A percentile compares a stretch with the other conserved stretches of the same genome.
Evolutionary conservation across 31 red algal species (phyloP).

Genomic region (Bonnemaisonia californica): DNA sequence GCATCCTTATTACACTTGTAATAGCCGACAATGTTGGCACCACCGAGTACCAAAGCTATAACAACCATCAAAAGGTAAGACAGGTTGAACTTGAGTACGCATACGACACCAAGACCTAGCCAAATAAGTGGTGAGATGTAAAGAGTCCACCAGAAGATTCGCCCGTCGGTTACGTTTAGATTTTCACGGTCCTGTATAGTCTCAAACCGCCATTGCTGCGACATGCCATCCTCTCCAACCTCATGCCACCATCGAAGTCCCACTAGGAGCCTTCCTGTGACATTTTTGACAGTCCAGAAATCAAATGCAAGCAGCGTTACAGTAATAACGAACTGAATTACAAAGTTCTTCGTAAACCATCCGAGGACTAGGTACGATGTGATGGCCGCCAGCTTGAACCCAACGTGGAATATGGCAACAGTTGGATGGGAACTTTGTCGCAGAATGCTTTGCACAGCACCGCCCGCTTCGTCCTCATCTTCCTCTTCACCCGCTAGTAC

Average conservation of each 20-base stretch:
- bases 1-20: conserved; percentile 91
- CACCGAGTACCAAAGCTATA: conserved; percentile 80
- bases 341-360: conserved; percentile 83
- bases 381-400: conserved; percentile 81
- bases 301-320: conserved; percentile 95
- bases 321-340: conserved; percentile 96
- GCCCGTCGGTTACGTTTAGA: conserved; percentile 76
- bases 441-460: conserved; percentile 65
- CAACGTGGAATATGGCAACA: conserved; percentile 79
- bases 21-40: conserved; percentile 88
- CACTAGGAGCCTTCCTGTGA: conserved; percentile 91
- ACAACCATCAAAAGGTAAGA: conserved; percentile 87
- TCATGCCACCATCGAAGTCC: conserved; percentile 99
- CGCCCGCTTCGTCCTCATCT: conserved; percentile 47
- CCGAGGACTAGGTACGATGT: conserved; percentile 83
- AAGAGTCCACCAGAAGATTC: conserved; percentile 97
- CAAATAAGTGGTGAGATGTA: conserved; percentile 88
- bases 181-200: conserved; percentile 55
- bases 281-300: conserved; percentile 99
- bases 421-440: conserved; percentile 69
- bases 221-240: conserved; percentile 81
- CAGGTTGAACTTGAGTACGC: conserved; percentile 95
- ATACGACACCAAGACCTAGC: conserved; percentile 84
- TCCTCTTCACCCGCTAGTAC: conserved; percentile 24
- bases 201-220: conserved; percentile 91